Conservation (phyloP, 768 basidiomycete species). For the Boletus rubescentipes region DNA sequence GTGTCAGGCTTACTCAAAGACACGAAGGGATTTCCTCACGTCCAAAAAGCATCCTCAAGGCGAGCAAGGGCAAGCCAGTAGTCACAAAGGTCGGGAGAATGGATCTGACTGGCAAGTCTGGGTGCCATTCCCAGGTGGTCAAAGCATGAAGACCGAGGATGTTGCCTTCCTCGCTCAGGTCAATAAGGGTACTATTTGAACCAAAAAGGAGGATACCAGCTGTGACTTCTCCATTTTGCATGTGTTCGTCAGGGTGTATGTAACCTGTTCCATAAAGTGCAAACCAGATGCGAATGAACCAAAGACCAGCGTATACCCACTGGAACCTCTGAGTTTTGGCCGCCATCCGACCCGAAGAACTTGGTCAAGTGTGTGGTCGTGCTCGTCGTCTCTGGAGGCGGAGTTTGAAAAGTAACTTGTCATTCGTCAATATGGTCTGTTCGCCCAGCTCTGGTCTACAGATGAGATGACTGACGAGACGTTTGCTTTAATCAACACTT, state of each 20-base stretch:
- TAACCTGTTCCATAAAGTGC: conserved; percentile 37
- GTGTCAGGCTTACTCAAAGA: conserved; percentile 3
- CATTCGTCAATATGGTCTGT: conserved; percentile 27
- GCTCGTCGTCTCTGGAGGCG: conserved; percentile 8
- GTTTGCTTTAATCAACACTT: conserved; percentile 1
- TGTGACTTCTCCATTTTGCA: conserved; percentile 40
- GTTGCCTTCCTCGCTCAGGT: conserved; percentile 21
- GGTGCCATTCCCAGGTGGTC: conserved; percentile 40
- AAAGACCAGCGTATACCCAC: conserved; percentile 23
- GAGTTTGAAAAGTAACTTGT: conserved; percentile 31
- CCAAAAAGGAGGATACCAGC: conserved; percentile 29
- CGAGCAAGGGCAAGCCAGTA: conserved; percentile 33
- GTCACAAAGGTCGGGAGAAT: conserved; percentile 33
- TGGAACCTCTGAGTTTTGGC: conserved; percentile 14
- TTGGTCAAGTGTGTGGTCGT: too few relatives aligned
- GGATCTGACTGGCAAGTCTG: conserved; percentile 36
- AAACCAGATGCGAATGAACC: conserved; percentile 29
- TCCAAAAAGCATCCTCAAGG: conserved; percentile 14
- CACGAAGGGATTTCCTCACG: conserved; percentile 21
- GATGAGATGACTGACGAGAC: conserved; percentile 16
- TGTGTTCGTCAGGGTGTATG: conserved; percentile 43
- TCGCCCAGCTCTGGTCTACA: conserved; percentile 2
- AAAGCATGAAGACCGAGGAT: conserved; percentile 28
- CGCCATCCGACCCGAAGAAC: too few relatives aligned
- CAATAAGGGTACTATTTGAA: conserved; percentile 4